Evolutionary conservation across 1,139 yeast genomes (phyloP).

Genomic region (Debaryomyces udenii): DNA sequence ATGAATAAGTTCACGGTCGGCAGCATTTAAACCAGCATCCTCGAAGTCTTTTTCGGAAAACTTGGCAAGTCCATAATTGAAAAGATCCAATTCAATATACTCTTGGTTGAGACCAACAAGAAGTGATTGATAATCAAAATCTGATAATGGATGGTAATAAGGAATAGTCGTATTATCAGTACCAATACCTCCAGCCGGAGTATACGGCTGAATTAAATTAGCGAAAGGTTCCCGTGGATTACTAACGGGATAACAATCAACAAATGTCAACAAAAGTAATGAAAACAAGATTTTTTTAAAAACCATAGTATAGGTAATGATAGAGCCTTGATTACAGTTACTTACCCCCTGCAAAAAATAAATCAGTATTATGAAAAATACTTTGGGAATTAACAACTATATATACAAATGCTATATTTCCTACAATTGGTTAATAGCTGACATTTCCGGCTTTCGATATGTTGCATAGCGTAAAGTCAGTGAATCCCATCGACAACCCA

Average conservation of each 20-base stretch:
- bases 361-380: too few relatives aligned
- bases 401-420: too few relatives aligned
- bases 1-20: conserved; percentile 9
- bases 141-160: conserved; percentile 8
- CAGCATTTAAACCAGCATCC: conserved; percentile 8
- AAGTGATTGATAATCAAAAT: conserved; percentile 10
- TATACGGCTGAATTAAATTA: not conserved
- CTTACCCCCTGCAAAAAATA: too few relatives aligned
- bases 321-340: too few relatives aligned
- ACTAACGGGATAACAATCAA: not conserved
- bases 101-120: conserved; percentile 8
- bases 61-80: conserved; percentile 9
- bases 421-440: too few relatives aligned
- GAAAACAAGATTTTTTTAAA: not conserved
- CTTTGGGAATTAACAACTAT: too few relatives aligned
- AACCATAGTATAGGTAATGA: not conserved
- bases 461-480: too few relatives aligned
- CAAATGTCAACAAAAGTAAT: not conserved
- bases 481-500: too few relatives aligned
- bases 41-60: conserved; percentile 9
- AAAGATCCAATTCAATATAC: conserved; percentile 10
- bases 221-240: not conserved
- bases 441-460: too few relatives aligned
- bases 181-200: not conserved
- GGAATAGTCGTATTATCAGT: conserved; percentile 3